Conservation (phyloP, 495 filamentous ascomycete species). For the Talaromyces wortmannii region DNA sequence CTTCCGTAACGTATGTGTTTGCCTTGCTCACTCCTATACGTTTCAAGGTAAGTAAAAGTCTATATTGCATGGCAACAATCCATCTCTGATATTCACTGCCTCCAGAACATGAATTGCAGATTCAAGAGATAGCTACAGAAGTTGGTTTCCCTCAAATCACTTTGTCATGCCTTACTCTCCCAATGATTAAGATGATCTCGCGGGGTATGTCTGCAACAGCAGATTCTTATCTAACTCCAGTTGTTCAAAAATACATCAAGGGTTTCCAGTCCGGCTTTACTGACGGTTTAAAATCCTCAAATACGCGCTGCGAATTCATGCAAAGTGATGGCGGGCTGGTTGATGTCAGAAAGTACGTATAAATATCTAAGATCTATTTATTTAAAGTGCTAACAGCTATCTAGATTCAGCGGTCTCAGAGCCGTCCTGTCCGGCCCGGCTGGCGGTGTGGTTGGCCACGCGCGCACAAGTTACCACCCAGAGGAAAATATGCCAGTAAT, state of each 20-base stretch:
- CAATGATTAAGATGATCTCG: constrained; percentile 66
- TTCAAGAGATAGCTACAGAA: constrained; percentile 11
- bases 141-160: constrained; percentile 42
- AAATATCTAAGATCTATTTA: too few species aligned
- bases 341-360: constrained; percentile 27
- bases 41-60: too few species aligned
- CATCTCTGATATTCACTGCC: too few species aligned
- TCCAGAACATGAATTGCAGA: constrained; percentile 19
- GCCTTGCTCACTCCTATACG: too few species aligned
- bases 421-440: constrained; percentile 51
- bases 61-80: too few species aligned
- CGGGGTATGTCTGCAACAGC: constrained; percentile 81
- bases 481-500: constrained; percentile 77
- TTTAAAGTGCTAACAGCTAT: too few species aligned
- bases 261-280: constrained; percentile 67
- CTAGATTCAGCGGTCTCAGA: constrained; percentile 45
- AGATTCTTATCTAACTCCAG: constrained; percentile 87
- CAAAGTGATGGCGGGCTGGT: constrained; percentile 43
- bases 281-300: constrained; percentile 8
- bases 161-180: constrained; percentile 55
- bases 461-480: constrained; percentile 77
- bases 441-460: constrained; percentile 77
- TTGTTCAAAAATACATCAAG: constrained; percentile 80
- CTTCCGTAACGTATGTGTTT: too few species aligned
- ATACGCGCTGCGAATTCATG: constrained; percentile 38